Conservation (phyloP, 2,329 filamentous ascomycete genomes). For the Pseudophaeomoniella oleicola region DNA sequence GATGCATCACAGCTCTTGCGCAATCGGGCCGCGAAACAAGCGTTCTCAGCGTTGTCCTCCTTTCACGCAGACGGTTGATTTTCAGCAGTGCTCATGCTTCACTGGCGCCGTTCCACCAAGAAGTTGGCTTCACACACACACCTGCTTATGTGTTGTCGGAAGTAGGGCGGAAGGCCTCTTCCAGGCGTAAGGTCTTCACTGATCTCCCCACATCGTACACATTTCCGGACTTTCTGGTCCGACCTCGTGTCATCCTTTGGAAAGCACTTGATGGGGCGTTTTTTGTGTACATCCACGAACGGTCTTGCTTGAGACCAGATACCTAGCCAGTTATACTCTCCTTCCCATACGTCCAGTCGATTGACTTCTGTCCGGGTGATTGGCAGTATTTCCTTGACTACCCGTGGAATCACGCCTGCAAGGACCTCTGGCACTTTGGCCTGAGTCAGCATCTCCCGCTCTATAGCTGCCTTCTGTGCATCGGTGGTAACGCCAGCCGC, state of each 20-base stretch:
- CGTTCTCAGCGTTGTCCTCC: too few relatives aligned
- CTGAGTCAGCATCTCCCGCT: conserved; percentile 39
- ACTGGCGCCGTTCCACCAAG: too few relatives aligned
- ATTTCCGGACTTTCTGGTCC: conserved; percentile 8
- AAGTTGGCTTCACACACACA: conserved; percentile 14
- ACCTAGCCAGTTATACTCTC: conserved; percentile 28
- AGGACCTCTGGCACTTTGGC: conserved; percentile 37
- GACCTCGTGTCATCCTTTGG: background rate
- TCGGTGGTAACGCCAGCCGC: conserved; percentile 24
- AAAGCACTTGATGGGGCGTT: conserved; percentile 5
- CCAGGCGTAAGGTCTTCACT: conserved; percentile 10
- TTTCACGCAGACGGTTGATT: too few relatives aligned
- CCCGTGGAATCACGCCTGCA: conserved; percentile 28
- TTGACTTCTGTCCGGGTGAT: conserved; percentile 47
- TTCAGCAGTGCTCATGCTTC: too few relatives aligned
- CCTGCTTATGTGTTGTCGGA: conserved; percentile 7
- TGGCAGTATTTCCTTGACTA: conserved; percentile 36
- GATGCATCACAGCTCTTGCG: too few relatives aligned
- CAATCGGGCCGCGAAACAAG: too few relatives aligned
- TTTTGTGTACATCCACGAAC: conserved; percentile 6
- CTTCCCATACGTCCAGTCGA: conserved; percentile 55
- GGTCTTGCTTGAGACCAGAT: background rate
- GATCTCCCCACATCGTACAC: conserved; percentile 12
- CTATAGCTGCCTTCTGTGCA: conserved; percentile 30
- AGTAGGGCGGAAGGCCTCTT: conserved; percentile 7